These are phyloP conservation scores for Globisporangium camurandrum DNA, from an alignment of 352 stramenopile genomes.

Conservation along the genomic window DNA sequence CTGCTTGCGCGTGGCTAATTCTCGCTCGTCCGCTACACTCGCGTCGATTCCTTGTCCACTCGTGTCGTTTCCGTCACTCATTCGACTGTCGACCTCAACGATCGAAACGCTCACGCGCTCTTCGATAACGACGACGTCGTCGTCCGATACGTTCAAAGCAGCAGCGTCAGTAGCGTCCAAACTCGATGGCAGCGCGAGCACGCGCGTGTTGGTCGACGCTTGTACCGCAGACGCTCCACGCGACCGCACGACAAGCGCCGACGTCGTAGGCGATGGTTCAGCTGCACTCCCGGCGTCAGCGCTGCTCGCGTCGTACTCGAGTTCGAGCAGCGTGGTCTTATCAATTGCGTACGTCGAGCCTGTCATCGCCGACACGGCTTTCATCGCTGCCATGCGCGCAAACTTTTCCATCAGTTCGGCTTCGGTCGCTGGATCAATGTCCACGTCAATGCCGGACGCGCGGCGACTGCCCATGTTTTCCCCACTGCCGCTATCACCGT, in stretches of 20 bases:
- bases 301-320: slow-evolving; percentile 27
- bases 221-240: slow-evolving; percentile 10
- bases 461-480: too few species aligned
- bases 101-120: slow-evolving; percentile 9
- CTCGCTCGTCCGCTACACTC: neutral
- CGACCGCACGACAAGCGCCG: slow-evolving; percentile 9
- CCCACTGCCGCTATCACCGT: slow-evolving; percentile 24
- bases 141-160: neutral
- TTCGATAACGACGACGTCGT: slow-evolving; percentile 19
- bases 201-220: slow-evolving; percentile 12
- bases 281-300: neutral
- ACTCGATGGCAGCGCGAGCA: slow-evolving; percentile 17
- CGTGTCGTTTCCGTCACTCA: slow-evolving; percentile 6
- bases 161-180: slow-evolving; percentile 3
- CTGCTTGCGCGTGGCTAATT: slow-evolving; percentile 10
- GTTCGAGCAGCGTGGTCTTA: slow-evolving; percentile 26
- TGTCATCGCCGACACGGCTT: slow-evolving; percentile 34
- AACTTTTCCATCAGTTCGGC: slow-evolving; percentile 60
- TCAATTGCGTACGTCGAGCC: slow-evolving; percentile 16
- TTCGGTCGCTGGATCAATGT: slow-evolving; percentile 37
- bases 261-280: too few species aligned
- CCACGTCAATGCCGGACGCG: slow-evolving; percentile 21
- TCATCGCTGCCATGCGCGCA: slow-evolving; percentile 40
- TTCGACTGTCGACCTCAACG: slow-evolving; percentile 5
- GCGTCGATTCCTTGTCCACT: too few species aligned